Conservation (phyloP, 106 monocot species). For the Cymbidium sinense region DNA sequence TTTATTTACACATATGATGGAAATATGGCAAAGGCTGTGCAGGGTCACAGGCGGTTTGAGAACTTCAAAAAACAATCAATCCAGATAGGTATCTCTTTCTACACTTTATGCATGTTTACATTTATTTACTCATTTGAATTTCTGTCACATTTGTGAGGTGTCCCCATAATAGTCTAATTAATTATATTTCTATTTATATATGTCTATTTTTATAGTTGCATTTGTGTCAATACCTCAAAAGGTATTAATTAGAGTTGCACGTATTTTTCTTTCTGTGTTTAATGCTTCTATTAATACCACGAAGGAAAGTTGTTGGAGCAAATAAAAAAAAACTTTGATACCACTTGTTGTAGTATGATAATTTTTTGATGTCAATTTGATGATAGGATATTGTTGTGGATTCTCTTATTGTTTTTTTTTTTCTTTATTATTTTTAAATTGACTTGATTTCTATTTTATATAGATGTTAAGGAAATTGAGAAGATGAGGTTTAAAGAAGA, state of each 20-base stretch:
- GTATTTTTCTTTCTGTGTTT: background rate
- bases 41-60: constrained; percentile 92
- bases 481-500: background rate
- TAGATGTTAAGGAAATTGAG: background rate
- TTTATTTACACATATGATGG: constrained; percentile 95
- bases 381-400: background rate
- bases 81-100: constrained; percentile 61
- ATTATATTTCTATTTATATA: background rate
- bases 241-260: background rate
- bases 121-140: background rate
- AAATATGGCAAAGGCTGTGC: constrained; percentile 99
- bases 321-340: background rate
- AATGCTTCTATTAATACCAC: background rate
- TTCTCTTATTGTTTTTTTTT: background rate
- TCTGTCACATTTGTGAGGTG: background rate
- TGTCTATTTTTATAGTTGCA: background rate
- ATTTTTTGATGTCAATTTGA: background rate
- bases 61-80: constrained; percentile 82
- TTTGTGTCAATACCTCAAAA: background rate
- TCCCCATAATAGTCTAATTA: background rate
- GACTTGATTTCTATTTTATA: background rate
- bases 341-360: background rate
- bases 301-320: background rate
- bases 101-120: background rate
- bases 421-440: background rate